phyloP scores from a whole-genome alignment of 176 grass and related monocot genomes.

The Dendrocalamus sinicus region DNA sequence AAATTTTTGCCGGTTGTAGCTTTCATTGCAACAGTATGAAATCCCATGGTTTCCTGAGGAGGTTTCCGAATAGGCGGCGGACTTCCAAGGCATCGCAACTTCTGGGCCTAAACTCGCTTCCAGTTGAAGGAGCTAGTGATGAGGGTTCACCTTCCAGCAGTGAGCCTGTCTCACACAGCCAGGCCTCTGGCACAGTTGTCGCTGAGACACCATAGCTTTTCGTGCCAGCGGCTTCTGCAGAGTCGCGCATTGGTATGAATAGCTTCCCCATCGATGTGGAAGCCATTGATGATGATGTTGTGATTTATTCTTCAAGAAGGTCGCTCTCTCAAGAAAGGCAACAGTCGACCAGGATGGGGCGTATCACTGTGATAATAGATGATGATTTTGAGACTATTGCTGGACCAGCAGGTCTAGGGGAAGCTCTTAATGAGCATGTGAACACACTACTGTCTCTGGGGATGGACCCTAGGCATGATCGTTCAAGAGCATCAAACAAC shows the following conservation, averaged over 20 bases:
- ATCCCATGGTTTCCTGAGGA: slow-evolving; percentile 21
- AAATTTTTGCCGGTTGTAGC: background rate
- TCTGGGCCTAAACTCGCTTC: slow-evolving; percentile 51
- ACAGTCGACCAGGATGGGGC: slow-evolving; percentile 29
- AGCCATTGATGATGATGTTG: slow-evolving; percentile 64
- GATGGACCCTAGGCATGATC: slow-evolving; percentile 42
- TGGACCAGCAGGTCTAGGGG: slow-evolving; percentile 65
- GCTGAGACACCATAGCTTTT: slow-evolving; percentile 2
- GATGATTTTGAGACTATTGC: slow-evolving; percentile 71
- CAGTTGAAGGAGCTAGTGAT: slow-evolving; percentile 40
- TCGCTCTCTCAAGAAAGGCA: slow-evolving; percentile 48
- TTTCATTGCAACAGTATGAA: slow-evolving; percentile 39
- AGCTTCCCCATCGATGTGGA: slow-evolving; percentile 62
- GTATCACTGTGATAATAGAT: slow-evolving; percentile 74
- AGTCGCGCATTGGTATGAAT: slow-evolving; percentile 38
- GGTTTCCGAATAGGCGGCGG: slow-evolving; percentile 41
- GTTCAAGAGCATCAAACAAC: background rate
- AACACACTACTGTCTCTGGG: slow-evolving; percentile 56
- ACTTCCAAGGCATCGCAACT: slow-evolving; percentile 35
- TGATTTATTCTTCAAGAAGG: slow-evolving; percentile 62
- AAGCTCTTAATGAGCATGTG: slow-evolving; percentile 59
- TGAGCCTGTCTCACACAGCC: background rate
- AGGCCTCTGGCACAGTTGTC: slow-evolving; percentile 10
- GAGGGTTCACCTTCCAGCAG: slow-evolving; percentile 20
- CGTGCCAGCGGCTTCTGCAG: slow-evolving; percentile 20